A percentile compares a stretch with the other conserved stretches of the same genome.
These are phyloP conservation scores for Microbotryum silenes-acaulis DNA, from an alignment of 1,284 basidiomycete genomes.

Conservation along the genomic window DNA sequence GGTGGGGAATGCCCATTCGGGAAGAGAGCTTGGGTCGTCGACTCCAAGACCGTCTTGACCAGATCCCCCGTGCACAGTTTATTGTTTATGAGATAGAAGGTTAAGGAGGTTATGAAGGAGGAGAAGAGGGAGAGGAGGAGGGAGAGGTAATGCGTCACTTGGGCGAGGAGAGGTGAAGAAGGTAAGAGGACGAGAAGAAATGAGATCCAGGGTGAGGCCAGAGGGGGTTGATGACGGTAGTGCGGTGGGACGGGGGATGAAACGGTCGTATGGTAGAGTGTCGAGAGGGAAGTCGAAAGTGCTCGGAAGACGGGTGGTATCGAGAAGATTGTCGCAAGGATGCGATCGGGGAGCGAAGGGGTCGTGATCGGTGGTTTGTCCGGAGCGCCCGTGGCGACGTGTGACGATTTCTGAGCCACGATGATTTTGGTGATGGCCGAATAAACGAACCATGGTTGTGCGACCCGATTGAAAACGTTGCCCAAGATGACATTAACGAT, in stretches of 20 bases:
- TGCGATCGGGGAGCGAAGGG: slow-evolving; percentile 10
- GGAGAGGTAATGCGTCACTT: slow-evolving; percentile 31
- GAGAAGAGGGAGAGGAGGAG: slow-evolving; percentile 16
- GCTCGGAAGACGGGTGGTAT: slow-evolving; percentile 1
- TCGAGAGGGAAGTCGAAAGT: neutral
- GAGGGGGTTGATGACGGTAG: neutral
- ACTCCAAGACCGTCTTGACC: slow-evolving; percentile 48
- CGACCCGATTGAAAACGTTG: slow-evolving; percentile 57
- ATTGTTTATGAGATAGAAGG: slow-evolving; percentile 55
- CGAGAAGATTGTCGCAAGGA: slow-evolving; percentile 32
- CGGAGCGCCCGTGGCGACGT: slow-evolving; percentile 6
- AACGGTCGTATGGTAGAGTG: neutral
- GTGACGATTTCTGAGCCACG: slow-evolving; percentile 39
- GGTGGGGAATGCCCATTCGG: slow-evolving; percentile 70
- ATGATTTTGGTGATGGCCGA: slow-evolving; percentile 56
- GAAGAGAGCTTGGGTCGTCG: slow-evolving; percentile 59
- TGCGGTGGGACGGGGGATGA: neutral
- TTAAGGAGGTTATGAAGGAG: slow-evolving; percentile 39
- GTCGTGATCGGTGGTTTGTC: neutral
- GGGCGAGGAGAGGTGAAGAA: slow-evolving; percentile 23
- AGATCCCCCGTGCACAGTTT: slow-evolving; percentile 51
- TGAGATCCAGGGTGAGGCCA: slow-evolving; percentile 5
- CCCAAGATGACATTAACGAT: slow-evolving; percentile 61
- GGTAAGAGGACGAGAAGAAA: slow-evolving; percentile 25
- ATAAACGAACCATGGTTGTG: slow-evolving; percentile 75